Base-by-base conservation (phyloP, 768 basidiomycete genomes). In the Collybiopsis luxurians region DNA sequence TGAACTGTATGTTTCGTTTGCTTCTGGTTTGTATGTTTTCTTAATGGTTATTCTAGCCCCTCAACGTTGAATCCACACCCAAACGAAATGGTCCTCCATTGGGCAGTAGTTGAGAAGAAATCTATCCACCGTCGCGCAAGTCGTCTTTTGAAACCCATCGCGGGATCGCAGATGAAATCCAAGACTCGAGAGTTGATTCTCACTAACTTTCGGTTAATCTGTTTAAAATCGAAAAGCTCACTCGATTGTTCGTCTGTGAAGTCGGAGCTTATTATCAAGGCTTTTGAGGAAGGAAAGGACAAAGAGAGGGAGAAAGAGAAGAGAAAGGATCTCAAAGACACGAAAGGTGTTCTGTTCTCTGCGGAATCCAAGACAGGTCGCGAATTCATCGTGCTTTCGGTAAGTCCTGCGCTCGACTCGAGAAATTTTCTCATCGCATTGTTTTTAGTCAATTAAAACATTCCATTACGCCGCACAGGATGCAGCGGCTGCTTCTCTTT, bases 381-480 rank as follows among this genome's bases (percentile, higher is more conserved):
- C 36, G 82, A 84, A 64, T 85, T 87, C 64, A 77, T 81, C 15
- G 75, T 87, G 34, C 68, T 85, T 61, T 84, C 85, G 40, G 86
- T 87, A 59, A 64, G 83, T 71, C 61, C 4, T 46, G 45, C 30
- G 34, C 31, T 31, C 4, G 48, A 38, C 27, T 10, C 15, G 17
- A 17, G 51, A 52, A n/a, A 58, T 55, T 24, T 58, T 17, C 24
- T 36, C 2, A 23, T 39, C 12, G 21, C 21, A 15, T 15, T 27
- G 42, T 57, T 47, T 53, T 17, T 58, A 85, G 83, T 69, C 77
- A 21, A 71, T 77, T 6, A 84, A 78, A 63, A 75, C 72, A 27
- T 74, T 73, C 57, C 70, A 71, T 21, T 81, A 78, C 60, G 76
- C 75, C 21, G 73, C 75, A 5, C 65, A 67, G 53, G 73, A 77